Evolutionary conservation across 208 protist genomes (phyloP).

Genomic region (Tritrichomonas musculus): DNA sequence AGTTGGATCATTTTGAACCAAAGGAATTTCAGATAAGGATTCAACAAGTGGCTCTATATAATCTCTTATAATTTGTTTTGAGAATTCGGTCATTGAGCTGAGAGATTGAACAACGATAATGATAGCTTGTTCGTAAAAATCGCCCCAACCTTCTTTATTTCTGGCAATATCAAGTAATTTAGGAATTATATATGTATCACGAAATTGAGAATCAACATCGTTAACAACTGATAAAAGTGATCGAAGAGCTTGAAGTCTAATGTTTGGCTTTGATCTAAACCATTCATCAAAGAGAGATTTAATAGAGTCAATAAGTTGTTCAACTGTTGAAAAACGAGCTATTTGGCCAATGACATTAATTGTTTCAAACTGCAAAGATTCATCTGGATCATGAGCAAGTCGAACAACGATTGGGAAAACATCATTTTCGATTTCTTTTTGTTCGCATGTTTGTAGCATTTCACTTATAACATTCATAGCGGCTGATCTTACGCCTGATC

Average conservation of each 20-base stretch:
- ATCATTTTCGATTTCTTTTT: neutral
- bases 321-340: neutral
- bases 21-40: neutral
- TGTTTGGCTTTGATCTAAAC: neutral
- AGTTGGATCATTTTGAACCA: neutral
- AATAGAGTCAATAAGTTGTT: neutral
- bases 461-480: neutral
- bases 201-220: neutral
- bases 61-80: neutral
- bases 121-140: neutral
- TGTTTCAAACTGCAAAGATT: neutral
- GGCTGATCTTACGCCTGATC: neutral
- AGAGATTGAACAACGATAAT: neutral
- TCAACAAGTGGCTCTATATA: neutral
- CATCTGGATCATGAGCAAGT: neutral
- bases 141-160: neutral
- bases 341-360: neutral
- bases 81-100: neutral
- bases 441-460: neutral
- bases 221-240: neutral
- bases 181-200: neutral
- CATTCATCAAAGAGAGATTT: neutral
- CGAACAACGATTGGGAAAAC: neutral
- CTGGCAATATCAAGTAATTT: neutral
- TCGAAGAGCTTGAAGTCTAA: neutral